These are phyloP conservation scores for Trypanosoma platydactyli DNA, from an alignment of 208 protist genomes.

Conservation along the genomic window DNA sequence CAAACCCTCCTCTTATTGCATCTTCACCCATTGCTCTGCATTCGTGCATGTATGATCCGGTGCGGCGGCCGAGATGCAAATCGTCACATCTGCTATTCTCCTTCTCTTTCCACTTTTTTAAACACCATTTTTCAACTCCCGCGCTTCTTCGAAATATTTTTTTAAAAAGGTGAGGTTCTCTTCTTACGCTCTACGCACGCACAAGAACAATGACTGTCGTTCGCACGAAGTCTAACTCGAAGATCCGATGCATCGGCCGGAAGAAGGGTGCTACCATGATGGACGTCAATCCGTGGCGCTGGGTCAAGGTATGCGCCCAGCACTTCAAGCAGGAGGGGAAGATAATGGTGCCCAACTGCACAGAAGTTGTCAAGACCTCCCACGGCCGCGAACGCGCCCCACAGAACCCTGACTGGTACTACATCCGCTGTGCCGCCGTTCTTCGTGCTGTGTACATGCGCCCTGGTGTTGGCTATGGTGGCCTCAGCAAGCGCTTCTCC, in stretches of 20 bases:
- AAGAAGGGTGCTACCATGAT: constrained; percentile 91
- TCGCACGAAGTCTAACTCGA: constrained; percentile 37
- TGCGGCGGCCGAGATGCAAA: too few relatives aligned
- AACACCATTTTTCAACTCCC: neutral
- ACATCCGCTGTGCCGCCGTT: constrained; percentile 95
- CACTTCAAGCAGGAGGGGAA: constrained; percentile 97
- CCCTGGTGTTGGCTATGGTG: constrained; percentile 93
- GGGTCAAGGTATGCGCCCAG: constrained; percentile 93
- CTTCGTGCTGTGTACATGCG: constrained; percentile 97
- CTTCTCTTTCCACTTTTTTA: too few relatives aligned
- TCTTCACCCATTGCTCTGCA: neutral
- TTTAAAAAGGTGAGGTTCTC: constrained; percentile 23
- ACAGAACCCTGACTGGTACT: constrained; percentile 98
- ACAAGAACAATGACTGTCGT: constrained; percentile 24
- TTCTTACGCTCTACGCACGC: constrained; percentile 13
- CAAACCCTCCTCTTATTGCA: neutral
- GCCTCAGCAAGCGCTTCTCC: constrained; percentile 93
- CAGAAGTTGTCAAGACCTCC: constrained; percentile 97
- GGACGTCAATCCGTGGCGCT: constrained; percentile 95
- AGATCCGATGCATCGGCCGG: constrained; percentile 90
- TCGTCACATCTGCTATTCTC: too few relatives aligned
- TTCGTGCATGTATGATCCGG: too few relatives aligned
- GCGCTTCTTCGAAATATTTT: constrained; percentile 19
- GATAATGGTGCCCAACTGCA: constrained; percentile 95
- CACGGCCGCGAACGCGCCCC: constrained; percentile 95